Evolutionary conservation across 75 land plant species (phyloP), one percentile per base, ranked within the genome.

Genomic region (Pinus taeda): DNA sequence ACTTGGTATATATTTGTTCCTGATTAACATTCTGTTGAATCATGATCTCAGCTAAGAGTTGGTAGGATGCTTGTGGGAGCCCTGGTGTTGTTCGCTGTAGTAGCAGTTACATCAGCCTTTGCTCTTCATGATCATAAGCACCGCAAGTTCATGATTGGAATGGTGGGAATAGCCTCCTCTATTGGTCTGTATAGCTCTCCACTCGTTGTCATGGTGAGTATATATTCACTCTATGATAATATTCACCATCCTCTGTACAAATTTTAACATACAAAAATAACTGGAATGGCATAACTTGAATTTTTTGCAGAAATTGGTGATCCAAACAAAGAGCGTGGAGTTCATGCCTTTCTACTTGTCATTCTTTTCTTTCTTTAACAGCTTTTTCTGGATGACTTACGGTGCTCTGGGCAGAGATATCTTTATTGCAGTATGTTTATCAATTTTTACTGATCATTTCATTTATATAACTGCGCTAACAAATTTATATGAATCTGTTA

Each of bases 321-420:
- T 87, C 13, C 69, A 12, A 37, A 83, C 90, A 11, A 83, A 84
- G 75, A 88, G 88, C 61, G 90, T 88, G 53, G 74, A 87, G 64
- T 90, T 81, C 76, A 90, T 92, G 92, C 94, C 93, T 4, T 83
- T 91, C 73, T 71, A 8, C 20, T 81, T 89, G 26, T 89, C 92
- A 18, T 61, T 92, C 11, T 69, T 84, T n/a, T 24, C 29, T 57
- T 90, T 92, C 67, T 22, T 77, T 20, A 92, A 83, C 64, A 89
- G 82, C 49, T 7, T 72, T 39, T 73, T 81, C 3, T 92, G 94
- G 92, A 77, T 78, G 36, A 20, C 78, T 17, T 92, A 92, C 60
- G 92, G 84, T 12, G 69, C 74, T 57, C 76, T 87, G 76, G 55
- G 72, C 26, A 66, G 79, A 70, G 92, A 92, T 53, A 15, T 57